These are phyloP conservation scores for Dendrobium huoshanense DNA, from an alignment of 106 monocot species.

Conservation along the genomic window DNA sequence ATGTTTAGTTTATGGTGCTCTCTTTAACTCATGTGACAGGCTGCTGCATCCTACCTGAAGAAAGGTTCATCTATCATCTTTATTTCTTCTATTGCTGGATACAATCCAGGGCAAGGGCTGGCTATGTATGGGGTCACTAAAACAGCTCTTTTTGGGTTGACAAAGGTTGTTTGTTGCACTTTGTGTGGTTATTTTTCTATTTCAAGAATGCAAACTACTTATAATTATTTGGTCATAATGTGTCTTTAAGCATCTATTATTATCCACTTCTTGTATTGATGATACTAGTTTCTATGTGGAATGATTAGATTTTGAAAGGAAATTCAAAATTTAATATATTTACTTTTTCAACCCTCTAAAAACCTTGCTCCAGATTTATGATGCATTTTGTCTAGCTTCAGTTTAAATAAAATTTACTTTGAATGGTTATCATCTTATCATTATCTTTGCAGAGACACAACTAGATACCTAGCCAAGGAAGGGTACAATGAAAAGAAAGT, in stretches of 20 bases:
- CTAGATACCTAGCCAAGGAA: too few relatives aligned
- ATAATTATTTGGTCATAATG: too few relatives aligned
- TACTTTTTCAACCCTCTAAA: not conserved
- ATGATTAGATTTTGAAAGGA: not conserved
- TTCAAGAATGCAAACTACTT: not conserved
- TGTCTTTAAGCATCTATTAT: not conserved
- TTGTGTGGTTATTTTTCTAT: not conserved
- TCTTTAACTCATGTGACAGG: constrained; percentile 25
- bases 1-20: not conserved
- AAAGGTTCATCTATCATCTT: constrained; percentile 88
- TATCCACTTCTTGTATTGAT: not conserved
- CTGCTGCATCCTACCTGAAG: constrained; percentile 48
- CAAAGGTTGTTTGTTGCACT: constrained; percentile 44
- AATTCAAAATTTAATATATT: not conserved
- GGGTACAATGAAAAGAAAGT: too few relatives aligned
- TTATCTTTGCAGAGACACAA: too few relatives aligned
- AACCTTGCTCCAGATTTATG: too few relatives aligned
- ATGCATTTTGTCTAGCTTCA: too few relatives aligned
- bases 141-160: constrained; percentile 90
- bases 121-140: constrained; percentile 97
- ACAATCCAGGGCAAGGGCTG: constrained; percentile 41
- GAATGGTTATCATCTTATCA: too few relatives aligned
- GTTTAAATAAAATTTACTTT: too few relatives aligned
- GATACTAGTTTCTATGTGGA: not conserved
- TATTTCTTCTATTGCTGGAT: constrained; percentile 79